These are phyloP conservation scores for Trichaptum fuscoviolaceum DNA, from an alignment of 768 basidiomycete species.

Conservation along the genomic window DNA sequence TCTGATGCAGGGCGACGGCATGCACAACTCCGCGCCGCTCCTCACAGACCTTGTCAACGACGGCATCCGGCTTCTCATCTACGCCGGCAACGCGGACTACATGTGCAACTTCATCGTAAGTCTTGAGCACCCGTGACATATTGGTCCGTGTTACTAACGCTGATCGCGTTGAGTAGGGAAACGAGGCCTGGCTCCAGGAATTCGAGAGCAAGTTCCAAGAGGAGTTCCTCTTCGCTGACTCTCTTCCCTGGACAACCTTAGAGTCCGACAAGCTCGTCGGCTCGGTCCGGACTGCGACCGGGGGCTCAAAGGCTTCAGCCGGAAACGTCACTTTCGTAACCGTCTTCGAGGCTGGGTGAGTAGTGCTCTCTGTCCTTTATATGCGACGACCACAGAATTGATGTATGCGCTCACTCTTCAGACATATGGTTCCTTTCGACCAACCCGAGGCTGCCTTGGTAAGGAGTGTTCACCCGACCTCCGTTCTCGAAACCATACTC, in stretches of 20 bases:
- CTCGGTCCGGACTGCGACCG: constrained; percentile 57
- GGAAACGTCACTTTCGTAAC: constrained; percentile 85
- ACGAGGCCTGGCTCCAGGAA: constrained; percentile 67
- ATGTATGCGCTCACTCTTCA: constrained; percentile 22
- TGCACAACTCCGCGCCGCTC: constrained; percentile 75
- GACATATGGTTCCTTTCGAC: constrained; percentile 89
- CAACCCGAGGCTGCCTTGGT: constrained; percentile 85
- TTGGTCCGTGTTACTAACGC: too few relatives aligned
- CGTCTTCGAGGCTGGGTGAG: constrained; percentile 77
- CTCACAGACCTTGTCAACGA: constrained; percentile 77
- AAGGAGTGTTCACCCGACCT: constrained; percentile 19
- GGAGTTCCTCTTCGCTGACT: constrained; percentile 49
- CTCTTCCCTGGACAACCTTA: constrained; percentile 52
- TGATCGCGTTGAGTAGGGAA: constrained; percentile 46
- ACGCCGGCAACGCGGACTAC: constrained; percentile 86
- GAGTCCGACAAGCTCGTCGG: constrained; percentile 56
- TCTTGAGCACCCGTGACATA: too few relatives aligned
- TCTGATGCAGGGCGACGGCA: constrained; percentile 74
- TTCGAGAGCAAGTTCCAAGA: constrained; percentile 56
- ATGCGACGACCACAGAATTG: background rate
- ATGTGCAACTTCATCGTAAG: constrained; percentile 83
- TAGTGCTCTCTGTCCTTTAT: constrained; percentile 7
- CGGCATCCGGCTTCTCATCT: constrained; percentile 81
- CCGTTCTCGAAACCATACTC: background rate
- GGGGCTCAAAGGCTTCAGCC: constrained; percentile 54